A percentile compares a stretch with the other conserved stretches of the same genome.
These are phyloP conservation scores for Hypseocharis bilobata DNA, from an alignment of 441 rosid genomes.

Conservation along the genomic window DNA sequence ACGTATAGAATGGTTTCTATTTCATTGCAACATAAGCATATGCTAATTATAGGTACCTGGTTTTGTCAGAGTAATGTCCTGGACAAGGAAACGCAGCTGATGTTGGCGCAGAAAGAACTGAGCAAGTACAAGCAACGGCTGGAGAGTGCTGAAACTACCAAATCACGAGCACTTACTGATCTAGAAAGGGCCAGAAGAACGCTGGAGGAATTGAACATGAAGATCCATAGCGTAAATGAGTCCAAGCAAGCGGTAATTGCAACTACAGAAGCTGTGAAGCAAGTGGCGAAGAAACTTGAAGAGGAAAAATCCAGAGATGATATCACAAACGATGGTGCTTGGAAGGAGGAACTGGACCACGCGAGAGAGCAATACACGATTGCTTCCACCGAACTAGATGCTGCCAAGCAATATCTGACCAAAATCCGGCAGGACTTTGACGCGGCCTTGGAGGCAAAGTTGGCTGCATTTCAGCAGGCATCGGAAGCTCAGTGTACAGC, in stretches of 20 bases:
- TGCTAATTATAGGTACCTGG: neutral
- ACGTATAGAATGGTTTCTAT: neutral
- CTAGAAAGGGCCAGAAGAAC: constrained; percentile 61
- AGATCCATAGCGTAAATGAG: constrained; percentile 45
- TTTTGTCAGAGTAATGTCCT: constrained; percentile 29
- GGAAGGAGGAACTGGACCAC: constrained; percentile 45
- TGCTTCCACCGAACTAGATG: constrained; percentile 53
- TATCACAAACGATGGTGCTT: constrained; percentile 33
- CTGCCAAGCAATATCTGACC: constrained; percentile 63
- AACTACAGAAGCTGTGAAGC: neutral
- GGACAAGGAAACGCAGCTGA: constrained; percentile 82
- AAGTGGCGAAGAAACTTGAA: constrained; percentile 58
- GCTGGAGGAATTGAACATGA: constrained; percentile 52
- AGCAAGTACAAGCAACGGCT: constrained; percentile 61
- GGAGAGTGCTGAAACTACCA: constrained; percentile 59
- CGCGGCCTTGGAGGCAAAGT: constrained; percentile 46
- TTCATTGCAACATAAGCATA: neutral
- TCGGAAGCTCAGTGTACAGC: constrained; percentile 52
- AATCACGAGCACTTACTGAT: constrained; percentile 61
- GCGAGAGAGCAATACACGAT: constrained; percentile 46
- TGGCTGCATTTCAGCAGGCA: constrained; percentile 48
- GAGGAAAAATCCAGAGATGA: constrained; percentile 41
- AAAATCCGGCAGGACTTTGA: constrained; percentile 57
- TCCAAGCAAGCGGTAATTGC: constrained; percentile 46
- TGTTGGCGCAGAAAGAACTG: constrained; percentile 69